These are phyloP conservation scores for Globisporangium recalcitrans DNA, from an alignment of 352 stramenopile species.

Conservation along the genomic window DNA sequence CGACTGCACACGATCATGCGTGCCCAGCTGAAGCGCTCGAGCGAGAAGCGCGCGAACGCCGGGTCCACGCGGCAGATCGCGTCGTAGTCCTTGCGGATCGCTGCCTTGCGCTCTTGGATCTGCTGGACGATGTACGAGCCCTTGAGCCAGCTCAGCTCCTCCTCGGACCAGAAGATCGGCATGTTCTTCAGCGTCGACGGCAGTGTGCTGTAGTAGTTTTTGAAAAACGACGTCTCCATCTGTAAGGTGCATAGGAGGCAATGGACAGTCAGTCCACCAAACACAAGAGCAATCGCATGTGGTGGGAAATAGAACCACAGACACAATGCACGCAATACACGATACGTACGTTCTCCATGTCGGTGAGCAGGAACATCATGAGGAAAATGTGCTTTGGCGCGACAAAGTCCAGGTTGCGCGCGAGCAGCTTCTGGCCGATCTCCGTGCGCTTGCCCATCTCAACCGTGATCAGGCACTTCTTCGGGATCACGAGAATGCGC, in stretches of 20 bases:
- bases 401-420: slow-evolving; percentile 93
- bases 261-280: background rate
- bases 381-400: slow-evolving; percentile 99
- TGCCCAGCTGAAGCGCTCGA: slow-evolving; percentile 98
- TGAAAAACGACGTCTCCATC: slow-evolving; percentile 80
- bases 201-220: slow-evolving; percentile 97
- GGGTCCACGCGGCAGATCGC: slow-evolving; percentile 92
- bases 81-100: slow-evolving; percentile 97
- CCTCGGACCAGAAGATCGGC: slow-evolving; percentile 98
- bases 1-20: slow-evolving; percentile 98
- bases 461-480: slow-evolving; percentile 97
- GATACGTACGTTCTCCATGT: slow-evolving; percentile 86
- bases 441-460: slow-evolving; percentile 98
- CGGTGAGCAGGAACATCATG: slow-evolving; percentile 98
- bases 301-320: background rate
- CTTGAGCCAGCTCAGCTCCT: slow-evolving; percentile 91
- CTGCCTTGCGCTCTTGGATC: slow-evolving; percentile 94
- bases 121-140: slow-evolving; percentile 91
- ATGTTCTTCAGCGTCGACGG: slow-evolving; percentile 95
- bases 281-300: background rate
- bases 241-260: background rate
- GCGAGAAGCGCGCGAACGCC: slow-evolving; percentile 88
- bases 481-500: slow-evolving; percentile 88
- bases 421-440: slow-evolving; percentile 92
- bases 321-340: background rate